These are phyloP conservation scores for Aspergillus aculeatinus DNA, from an alignment of 2,329 filamentous ascomycete genomes.

Conservation along the genomic window DNA sequence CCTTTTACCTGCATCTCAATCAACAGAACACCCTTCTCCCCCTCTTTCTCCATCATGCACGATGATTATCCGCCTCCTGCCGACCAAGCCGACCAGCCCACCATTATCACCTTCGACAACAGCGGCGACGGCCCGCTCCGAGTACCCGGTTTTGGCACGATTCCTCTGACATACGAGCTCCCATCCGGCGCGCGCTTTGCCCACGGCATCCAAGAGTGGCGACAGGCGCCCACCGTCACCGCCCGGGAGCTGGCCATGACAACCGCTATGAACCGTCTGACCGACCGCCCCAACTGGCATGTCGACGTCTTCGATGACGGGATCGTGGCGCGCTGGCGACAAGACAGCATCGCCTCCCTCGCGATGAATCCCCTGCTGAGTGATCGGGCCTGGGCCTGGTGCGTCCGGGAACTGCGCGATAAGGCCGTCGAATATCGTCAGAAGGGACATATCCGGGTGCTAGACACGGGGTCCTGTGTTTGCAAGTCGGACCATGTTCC, in stretches of 20 bases:
- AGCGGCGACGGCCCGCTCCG: background rate
- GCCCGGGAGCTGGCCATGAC: background rate
- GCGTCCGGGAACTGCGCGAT: background rate
- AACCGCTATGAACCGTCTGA: background rate
- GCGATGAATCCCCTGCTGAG: background rate
- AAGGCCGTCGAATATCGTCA: background rate
- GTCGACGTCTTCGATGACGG: background rate
- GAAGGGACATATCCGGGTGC: background rate
- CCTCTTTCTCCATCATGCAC: background rate
- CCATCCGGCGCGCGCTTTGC: slow-evolving; percentile 2
- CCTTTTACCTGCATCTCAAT: background rate
- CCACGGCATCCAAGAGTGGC: background rate
- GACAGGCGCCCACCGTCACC: background rate
- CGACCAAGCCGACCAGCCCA: background rate
- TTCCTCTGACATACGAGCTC: background rate
- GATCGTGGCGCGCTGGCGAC: background rate
- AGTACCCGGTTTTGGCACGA: background rate
- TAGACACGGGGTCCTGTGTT: slow-evolving; percentile 1
- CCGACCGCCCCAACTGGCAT: slow-evolving; percentile 1
- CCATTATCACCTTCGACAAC: background rate
- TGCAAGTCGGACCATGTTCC: background rate
- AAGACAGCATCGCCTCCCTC: background rate
- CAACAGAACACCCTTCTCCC: background rate
- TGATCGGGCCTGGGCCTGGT: background rate
- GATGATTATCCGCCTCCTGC: background rate